Base-by-base conservation (phyloP, 179 eudicot species). In the Silene coronaria region DNA sequence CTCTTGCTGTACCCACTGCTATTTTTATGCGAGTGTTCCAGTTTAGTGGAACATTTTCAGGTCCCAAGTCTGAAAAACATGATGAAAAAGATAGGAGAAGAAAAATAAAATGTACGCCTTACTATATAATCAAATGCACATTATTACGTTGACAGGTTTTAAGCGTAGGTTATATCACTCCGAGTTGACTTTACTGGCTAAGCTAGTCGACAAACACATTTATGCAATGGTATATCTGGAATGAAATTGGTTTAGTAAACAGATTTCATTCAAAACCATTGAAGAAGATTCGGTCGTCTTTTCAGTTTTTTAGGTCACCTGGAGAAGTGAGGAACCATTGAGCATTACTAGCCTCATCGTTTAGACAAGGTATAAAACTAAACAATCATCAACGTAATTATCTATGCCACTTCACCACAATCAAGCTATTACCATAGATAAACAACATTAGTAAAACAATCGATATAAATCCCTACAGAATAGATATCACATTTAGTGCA, bases 11-110 rank as follows among this genome's bases (percentile, higher is more conserved):
- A 71, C 82, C 92, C 19, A 84, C 86, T 7, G 90, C 92, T 69
- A 89, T 80, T 75, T 86, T 86, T 34, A 89, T 75, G 69, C 93
- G 87, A 16, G 89, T 86, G 74, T 85, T 86, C 93, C 93, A 89
- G 75, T 85, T 90, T 65, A 89, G 72, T 11, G 90, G 87, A 63
- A 72, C 75, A 71, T 66, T 57, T 16, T 79, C 86, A 55, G 90
- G 89, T 14, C 67, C 61, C 80, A 84, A 65, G 70, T 84, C 91
- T 88, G 83, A 51, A 75, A 66, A 27, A 12, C 27, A 21, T 55
- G 22, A 75, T 38, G 51, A 13, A 12, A 60, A 32, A 3, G 6
- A 4, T 62, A 3, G 13, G 36, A 62, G 16, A 22, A 1, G 3
- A n/a, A 5, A 34, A 7, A 30, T 61, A 13, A 13, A 24, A 16